phyloP scores from a whole-genome alignment of 2,329 filamentous ascomycete genomes.

The Incumbomyces delicatus region DNA sequence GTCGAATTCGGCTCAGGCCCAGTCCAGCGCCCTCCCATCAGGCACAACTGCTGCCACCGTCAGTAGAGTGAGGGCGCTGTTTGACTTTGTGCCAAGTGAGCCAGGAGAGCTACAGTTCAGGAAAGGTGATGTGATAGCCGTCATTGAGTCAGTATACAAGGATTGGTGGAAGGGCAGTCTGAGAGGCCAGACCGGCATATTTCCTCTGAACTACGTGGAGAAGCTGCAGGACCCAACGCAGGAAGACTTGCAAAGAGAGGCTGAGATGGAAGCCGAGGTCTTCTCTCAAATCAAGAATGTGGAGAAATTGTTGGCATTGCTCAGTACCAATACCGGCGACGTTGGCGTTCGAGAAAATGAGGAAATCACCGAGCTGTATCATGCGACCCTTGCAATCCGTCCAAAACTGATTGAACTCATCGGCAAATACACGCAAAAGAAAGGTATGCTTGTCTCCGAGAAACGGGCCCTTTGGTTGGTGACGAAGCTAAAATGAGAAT shows the following conservation, averaged over 20 bases:
- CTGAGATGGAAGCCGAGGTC: conserved; percentile 82
- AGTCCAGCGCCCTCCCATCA: conserved; percentile 50
- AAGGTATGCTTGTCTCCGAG: conserved; percentile 51
- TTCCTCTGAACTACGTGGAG: conserved; percentile 97
- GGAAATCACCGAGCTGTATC: conserved; percentile 84
- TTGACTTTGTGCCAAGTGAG: conserved; percentile 90
- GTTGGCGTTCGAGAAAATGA: conserved; percentile 86
- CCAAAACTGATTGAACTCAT: conserved; percentile 97
- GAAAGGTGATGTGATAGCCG: conserved; percentile 93
- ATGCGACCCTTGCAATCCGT: conserved; percentile 85
- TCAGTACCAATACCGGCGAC: conserved; percentile 77
- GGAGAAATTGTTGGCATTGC: conserved; percentile 71
- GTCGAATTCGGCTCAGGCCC: conserved; percentile 25
- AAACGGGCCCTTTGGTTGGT: not conserved
- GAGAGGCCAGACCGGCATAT: conserved; percentile 91
- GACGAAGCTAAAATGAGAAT: conserved; percentile 20
- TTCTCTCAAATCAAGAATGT: conserved; percentile 70
- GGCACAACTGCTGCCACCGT: conserved; percentile 95
- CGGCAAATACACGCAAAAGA: conserved; percentile 98
- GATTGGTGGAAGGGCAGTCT: conserved; percentile 99
- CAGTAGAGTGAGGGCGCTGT: conserved; percentile 83
- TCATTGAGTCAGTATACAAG: conserved; percentile 95
- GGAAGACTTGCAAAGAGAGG: conserved; percentile 88
- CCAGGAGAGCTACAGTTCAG: conserved; percentile 91
- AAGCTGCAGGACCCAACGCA: conserved; percentile 90